Evolutionary conservation across 345 rosid genomes (phyloP).

Genomic region (Linum trigynum): DNA sequence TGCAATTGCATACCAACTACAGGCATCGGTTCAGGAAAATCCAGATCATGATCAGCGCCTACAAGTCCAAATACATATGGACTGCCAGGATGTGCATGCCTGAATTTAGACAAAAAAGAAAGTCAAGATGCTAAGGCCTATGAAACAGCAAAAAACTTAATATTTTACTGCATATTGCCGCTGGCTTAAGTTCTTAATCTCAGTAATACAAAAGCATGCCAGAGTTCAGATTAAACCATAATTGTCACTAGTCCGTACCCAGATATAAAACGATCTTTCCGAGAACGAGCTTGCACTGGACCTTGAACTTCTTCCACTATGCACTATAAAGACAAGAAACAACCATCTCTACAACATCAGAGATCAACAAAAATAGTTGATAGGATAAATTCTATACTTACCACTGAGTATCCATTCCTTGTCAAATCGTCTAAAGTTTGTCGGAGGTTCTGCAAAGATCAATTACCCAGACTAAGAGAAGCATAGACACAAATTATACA

Average conservation of each 20-base stretch:
- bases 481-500: conserved; percentile 7
- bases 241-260: conserved; percentile 44
- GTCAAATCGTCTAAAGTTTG: conserved; percentile 98
- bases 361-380: neutral
- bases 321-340: conserved; percentile 45
- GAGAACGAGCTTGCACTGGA: conserved; percentile 88
- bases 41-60: conserved; percentile 93
- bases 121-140: conserved; percentile 24
- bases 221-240: neutral
- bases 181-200: neutral
- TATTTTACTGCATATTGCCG: neutral
- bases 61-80: conserved; percentile 98
- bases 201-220: neutral
- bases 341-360: conserved; percentile 8
- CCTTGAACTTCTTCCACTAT: conserved; percentile 98
- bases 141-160: neutral
- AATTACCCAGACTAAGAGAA: neutral
- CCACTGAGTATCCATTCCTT: conserved; percentile 80
- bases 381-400: conserved; percentile 26
- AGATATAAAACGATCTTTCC: conserved; percentile 91
- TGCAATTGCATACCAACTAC: conserved; percentile 50
- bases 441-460: conserved; percentile 74
- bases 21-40: conserved; percentile 98
- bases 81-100: conserved; percentile 99
- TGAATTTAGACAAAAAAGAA: conserved; percentile 31